Evolutionary conservation across 805 yeast species (phyloP), one percentile per base, ranked within the genome.

Genomic region (Maudiozyma turicensis): DNA sequence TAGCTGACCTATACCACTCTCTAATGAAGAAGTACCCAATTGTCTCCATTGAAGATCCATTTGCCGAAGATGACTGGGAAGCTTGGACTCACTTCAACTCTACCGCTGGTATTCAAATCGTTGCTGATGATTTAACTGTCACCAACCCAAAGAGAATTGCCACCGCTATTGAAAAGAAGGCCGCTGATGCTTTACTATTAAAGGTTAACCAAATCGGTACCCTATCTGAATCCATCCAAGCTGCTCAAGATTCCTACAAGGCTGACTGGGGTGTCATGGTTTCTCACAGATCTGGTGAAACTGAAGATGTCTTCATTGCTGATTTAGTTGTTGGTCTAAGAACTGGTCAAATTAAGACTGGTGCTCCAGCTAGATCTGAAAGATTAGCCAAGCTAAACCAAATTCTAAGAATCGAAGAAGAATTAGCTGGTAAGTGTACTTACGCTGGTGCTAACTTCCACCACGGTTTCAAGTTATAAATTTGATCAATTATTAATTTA

Each of bases 181-280:
- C 90, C 62, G 95, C 95, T 67, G 80, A 90, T 75, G 95, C 91
- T 70, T 81, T 91, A 65, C 81, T 91, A 72, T 81, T 91, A 73
- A 91, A 91, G 87, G 96, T 93, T 62, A 91, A 91, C 90, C 99
- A 91, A 81, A 91, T 91, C 65, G 99, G 99, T 80, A 77, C 97
- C 61, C 77, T 91, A 65, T 72, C 95, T 64, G 99, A 91, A 81
- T 87, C 98, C 58, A 89, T 91, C 75, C 80, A 88, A 73, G 97
- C 98, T 68, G 97, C 98, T 67, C 75, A 86, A 72, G 93, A 86
- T 74, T 86, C 98, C 52, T 90, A 81, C 77, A 83, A 81, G 58
- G 97, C 96, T 58, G 88, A 88, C 70, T 91, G 99, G 99, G 97
- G 97, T 81, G 96, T 90, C 70, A 90, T 91, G 97, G 98, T 93